phyloP scores from a whole-genome alignment of 768 basidiomycete species.

The Clitopilus hobsonii region DNA sequence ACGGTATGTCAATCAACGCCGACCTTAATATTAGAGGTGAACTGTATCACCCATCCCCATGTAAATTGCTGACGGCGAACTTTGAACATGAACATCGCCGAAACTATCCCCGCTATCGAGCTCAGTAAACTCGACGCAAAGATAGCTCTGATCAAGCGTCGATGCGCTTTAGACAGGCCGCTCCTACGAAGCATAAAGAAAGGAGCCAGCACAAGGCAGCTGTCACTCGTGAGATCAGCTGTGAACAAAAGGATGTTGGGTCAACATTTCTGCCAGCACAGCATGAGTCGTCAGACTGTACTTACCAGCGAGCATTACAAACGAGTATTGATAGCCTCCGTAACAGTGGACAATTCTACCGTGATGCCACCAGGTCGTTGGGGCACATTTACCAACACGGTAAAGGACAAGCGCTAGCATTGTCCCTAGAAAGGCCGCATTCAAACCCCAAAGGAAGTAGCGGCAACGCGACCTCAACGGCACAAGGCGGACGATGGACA shows the following conservation, averaged over 20 bases:
- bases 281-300: not conserved
- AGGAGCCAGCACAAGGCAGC: not conserved
- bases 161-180: not conserved
- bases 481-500: constrained; percentile 13
- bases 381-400: constrained; percentile 9
- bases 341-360: constrained; percentile 8
- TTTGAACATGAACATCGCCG: not conserved
- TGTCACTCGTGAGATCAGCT: not conserved
- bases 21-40: not conserved
- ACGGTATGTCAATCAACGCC: too few relatives aligned
- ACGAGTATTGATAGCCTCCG: constrained; percentile 3
- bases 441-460: constrained; percentile 4
- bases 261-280: not conserved
- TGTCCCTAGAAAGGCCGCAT: constrained; percentile 6
- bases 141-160: not conserved
- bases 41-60: not conserved
- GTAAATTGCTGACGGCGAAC: not conserved
- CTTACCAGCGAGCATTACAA: constrained; percentile 11
- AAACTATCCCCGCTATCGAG: not conserved
- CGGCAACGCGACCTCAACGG: constrained; percentile 4
- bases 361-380: constrained; percentile 9
- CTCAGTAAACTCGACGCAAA: constrained; percentile 1
- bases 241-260: not conserved
- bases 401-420: constrained; percentile 9
- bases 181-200: not conserved